A percentile compares a stretch with the other conserved stretches of the same genome.
Evolutionary conservation across 768 basidiomycete genomes (phyloP).

Genomic region (Calocybe cyanea): DNA sequence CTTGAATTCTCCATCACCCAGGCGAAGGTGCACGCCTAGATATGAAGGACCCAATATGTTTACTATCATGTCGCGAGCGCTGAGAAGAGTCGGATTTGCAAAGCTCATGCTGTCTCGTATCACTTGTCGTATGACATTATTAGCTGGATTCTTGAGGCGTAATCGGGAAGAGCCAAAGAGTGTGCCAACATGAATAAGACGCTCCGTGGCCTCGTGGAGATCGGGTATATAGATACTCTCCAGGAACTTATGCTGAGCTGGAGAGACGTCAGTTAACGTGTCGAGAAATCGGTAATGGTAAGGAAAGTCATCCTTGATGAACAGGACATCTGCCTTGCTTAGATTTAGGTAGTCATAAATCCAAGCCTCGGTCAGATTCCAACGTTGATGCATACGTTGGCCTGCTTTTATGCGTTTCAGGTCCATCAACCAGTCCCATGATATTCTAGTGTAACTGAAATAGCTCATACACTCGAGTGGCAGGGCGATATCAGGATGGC

Average conservation of each 20-base stretch:
- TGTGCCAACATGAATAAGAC: slow-evolving; percentile 66
- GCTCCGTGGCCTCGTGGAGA: slow-evolving; percentile 37
- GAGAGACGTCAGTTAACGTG: slow-evolving; percentile 24
- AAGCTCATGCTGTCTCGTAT: slow-evolving; percentile 59
- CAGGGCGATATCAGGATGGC: slow-evolving; percentile 28
- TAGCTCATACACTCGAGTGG: slow-evolving; percentile 62
- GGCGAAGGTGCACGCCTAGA: slow-evolving; percentile 62
- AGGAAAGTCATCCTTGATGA: slow-evolving; percentile 47
- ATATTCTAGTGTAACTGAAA: slow-evolving; percentile 55
- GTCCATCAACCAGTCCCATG: slow-evolving; percentile 72
- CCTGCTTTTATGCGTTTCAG: slow-evolving; percentile 32
- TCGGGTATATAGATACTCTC: slow-evolving; percentile 39
- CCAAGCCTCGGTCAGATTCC: slow-evolving; percentile 48
- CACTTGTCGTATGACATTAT: slow-evolving; percentile 38
- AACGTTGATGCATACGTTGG: slow-evolving; percentile 44
- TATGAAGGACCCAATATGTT: slow-evolving; percentile 43
- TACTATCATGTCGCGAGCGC: slow-evolving; percentile 41
- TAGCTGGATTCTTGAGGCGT: slow-evolving; percentile 37
- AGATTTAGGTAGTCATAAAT: slow-evolving; percentile 39
- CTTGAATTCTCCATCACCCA: slow-evolving; percentile 66
- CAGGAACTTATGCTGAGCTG: slow-evolving; percentile 34
- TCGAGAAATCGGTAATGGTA: slow-evolving; percentile 69
- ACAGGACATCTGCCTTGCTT: slow-evolving; percentile 33
- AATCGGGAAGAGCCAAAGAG: slow-evolving; percentile 76
- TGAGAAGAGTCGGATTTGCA: slow-evolving; percentile 42